Percentiles rank a stretch among this genome's conserved stretches.
Evolutionary conservation across 257 asterid genomes (phyloP).

Genomic region (Lycium barbarum): DNA sequence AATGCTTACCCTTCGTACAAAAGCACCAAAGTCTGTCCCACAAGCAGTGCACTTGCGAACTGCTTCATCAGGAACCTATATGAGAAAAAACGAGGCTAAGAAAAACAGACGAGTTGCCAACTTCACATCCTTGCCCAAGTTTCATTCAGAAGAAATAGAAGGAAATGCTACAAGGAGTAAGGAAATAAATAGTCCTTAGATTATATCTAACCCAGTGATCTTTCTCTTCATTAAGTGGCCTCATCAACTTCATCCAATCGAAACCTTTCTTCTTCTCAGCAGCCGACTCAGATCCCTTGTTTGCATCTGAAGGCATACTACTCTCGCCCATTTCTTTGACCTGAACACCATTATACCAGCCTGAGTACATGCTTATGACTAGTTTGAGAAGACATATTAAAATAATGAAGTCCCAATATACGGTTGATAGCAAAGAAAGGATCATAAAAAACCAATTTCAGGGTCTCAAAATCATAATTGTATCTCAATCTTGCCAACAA

Average conservation of each 20-base stretch:
- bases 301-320: constrained; percentile 50
- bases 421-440: background rate
- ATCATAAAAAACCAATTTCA: background rate
- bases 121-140: background rate
- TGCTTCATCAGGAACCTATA: constrained; percentile 93
- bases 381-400: background rate
- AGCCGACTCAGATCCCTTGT: constrained; percentile 67
- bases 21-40: constrained; percentile 68
- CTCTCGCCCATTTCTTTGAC: constrained; percentile 78
- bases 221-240: constrained; percentile 77
- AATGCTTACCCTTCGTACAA: constrained; percentile 70
- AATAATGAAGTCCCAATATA: background rate
- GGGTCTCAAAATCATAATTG: background rate
- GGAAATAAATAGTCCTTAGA: background rate
- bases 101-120: background rate
- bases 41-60: constrained; percentile 74
- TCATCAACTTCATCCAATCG: constrained; percentile 81
- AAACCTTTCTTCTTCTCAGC: constrained; percentile 75
- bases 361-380: constrained; percentile 20
- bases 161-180: background rate
- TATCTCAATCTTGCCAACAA: background rate
- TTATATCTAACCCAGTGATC: constrained; percentile 83
- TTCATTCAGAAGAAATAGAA: constrained; percentile 8
- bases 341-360: constrained; percentile 41
- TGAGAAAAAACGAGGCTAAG: constrained; percentile 15